Conservation (phyloP, 2,329 filamentous ascomycete genomes). For the Alternaria brassicicola region DNA sequence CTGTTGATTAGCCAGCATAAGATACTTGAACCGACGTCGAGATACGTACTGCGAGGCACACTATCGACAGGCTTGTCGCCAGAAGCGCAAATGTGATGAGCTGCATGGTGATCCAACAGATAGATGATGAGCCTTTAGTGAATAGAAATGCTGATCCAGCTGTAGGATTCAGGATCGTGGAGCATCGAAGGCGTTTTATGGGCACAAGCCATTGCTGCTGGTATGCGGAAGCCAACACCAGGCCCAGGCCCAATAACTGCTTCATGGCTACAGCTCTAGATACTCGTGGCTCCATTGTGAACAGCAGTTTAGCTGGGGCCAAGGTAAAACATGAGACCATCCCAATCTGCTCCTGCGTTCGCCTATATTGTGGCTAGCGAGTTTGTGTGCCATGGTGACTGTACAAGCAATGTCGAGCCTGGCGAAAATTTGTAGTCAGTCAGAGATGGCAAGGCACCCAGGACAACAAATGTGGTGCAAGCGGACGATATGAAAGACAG, state of each 20-base stretch:
- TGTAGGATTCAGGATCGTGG: not conserved
- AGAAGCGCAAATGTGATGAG: slow-evolving; percentile 19
- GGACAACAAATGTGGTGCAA: not conserved
- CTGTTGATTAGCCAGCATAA: slow-evolving; percentile 11
- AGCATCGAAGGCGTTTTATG: slow-evolving; percentile 14
- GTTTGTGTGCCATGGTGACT: slow-evolving; percentile 1
- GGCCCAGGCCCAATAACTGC: not conserved
- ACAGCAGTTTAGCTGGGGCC: slow-evolving; percentile 8
- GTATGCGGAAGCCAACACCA: not conserved
- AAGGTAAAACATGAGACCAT: slow-evolving; percentile 13
- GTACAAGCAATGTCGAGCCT: not conserved
- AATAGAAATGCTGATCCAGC: not conserved
- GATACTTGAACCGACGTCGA: not conserved
- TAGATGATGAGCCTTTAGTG: not conserved
- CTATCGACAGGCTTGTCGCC: slow-evolving; percentile 16
- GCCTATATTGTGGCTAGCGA: slow-evolving; percentile 16
- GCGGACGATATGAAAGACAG: not conserved
- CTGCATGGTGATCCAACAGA: slow-evolving; percentile 24
- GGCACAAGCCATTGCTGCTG: not conserved
- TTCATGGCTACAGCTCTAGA: not conserved
- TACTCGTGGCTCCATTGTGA: slow-evolving; percentile 6
- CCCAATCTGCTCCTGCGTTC: slow-evolving; percentile 14
- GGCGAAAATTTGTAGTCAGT: not conserved
- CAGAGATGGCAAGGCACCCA: not conserved
- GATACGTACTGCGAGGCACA: slow-evolving; percentile 30